Conservation (phyloP, 2,329 filamentous ascomycete species). For the Cladosporium sp. region DNA sequence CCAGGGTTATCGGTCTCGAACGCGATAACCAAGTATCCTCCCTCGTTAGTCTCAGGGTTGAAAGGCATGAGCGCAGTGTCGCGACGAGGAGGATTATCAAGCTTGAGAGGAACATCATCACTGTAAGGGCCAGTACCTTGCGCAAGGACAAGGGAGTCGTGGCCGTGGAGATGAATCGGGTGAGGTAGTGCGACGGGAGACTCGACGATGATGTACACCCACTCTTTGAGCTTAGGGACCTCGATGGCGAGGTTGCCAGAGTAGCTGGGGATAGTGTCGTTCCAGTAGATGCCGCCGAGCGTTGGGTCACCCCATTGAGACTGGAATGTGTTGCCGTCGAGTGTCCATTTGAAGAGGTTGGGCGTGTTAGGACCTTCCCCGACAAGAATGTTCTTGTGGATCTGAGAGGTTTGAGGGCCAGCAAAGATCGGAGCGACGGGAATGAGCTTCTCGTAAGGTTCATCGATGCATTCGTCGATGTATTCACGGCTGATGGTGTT, state of each 20-base stretch:
- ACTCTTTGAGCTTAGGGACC: slow-evolving; percentile 37
- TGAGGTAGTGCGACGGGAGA: slow-evolving; percentile 35
- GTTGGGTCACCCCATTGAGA: slow-evolving; percentile 41
- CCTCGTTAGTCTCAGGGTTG: slow-evolving; percentile 15
- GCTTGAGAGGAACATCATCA: slow-evolving; percentile 24
- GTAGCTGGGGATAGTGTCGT: slow-evolving; percentile 38
- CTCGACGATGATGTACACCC: slow-evolving; percentile 49
- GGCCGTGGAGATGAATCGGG: slow-evolving; percentile 37
- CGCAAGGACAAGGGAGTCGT: slow-evolving; percentile 46
- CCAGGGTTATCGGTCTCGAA: slow-evolving; percentile 36
- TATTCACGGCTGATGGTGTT: slow-evolving; percentile 37
- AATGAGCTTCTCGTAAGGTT: slow-evolving; percentile 39
- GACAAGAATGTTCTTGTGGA: slow-evolving; percentile 36
- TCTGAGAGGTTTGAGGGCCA: slow-evolving; percentile 29
- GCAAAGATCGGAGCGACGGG: slow-evolving; percentile 35
- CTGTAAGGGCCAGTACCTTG: slow-evolving; percentile 31
- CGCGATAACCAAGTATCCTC: slow-evolving; percentile 32
- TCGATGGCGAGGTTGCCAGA: slow-evolving; percentile 40
- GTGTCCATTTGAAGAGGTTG: slow-evolving; percentile 44
- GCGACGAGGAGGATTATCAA: slow-evolving; percentile 35
- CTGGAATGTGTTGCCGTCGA: slow-evolving; percentile 44
- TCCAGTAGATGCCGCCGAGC: slow-evolving; percentile 26
- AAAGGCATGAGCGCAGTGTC: slow-evolving; percentile 32
- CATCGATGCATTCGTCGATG: slow-evolving; percentile 40
- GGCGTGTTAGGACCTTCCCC: slow-evolving; percentile 32